phyloP scores from a whole-genome alignment of 768 basidiomycete species.

The Hemileccinum impolitum region DNA sequence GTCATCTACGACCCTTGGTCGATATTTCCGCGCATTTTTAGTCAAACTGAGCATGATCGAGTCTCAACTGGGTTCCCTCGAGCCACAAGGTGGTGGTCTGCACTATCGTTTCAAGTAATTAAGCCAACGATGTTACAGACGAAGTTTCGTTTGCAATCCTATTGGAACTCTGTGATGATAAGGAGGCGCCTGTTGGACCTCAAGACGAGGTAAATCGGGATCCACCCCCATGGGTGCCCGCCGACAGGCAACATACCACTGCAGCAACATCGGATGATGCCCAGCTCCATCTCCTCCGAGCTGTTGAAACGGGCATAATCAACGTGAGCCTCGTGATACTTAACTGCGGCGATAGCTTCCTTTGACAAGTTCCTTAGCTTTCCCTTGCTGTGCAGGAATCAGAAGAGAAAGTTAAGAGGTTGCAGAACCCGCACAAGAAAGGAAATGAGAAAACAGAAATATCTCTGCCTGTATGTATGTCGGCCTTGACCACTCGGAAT shows the following conservation, averaged over 20 bases:
- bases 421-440: slow-evolving; percentile 9
- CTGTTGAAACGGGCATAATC: slow-evolving; percentile 81
- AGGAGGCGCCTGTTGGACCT: slow-evolving; percentile 47
- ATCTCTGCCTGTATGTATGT: background rate
- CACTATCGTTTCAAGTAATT: background rate
- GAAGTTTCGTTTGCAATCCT: slow-evolving; percentile 79
- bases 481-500: background rate
- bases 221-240: slow-evolving; percentile 79
- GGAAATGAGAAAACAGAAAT: slow-evolving; percentile 6
- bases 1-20: slow-evolving; percentile 56
- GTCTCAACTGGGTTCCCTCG: slow-evolving; percentile 58
- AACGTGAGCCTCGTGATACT: slow-evolving; percentile 46
- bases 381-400: slow-evolving; percentile 81
- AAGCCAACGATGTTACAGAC: slow-evolving; percentile 35
- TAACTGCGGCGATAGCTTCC: background rate
- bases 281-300: slow-evolving; percentile 71
- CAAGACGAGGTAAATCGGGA: slow-evolving; percentile 49
- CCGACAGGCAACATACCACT: slow-evolving; percentile 66
- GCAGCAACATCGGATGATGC: slow-evolving; percentile 58
- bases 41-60: slow-evolving; percentile 79
- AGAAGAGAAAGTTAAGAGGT: slow-evolving; percentile 52
- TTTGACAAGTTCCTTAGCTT: slow-evolving; percentile 41
- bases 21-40: slow-evolving; percentile 80
- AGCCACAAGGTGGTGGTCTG: slow-evolving; percentile 44
- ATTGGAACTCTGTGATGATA: slow-evolving; percentile 73